Evolutionary conservation across 768 basidiomycete species (phyloP), one percentile per base, ranked within the genome.

Genomic region (Strobilomyces echinocephalus): DNA sequence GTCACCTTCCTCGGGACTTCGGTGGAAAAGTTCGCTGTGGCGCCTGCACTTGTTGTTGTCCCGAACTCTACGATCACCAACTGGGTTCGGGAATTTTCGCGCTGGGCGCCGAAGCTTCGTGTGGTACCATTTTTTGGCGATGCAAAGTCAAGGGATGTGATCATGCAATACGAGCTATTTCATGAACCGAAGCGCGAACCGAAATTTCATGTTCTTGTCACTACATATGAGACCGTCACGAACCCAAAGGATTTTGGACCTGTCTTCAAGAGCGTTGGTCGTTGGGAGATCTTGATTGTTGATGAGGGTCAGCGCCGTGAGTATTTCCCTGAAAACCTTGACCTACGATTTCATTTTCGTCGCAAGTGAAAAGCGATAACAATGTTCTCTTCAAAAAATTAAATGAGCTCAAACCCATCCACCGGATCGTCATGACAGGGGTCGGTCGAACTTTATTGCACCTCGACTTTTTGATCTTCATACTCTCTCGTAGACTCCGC

Each of bases 21-120:
- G 46, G 75, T 76, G 35, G 68, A 73, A 34, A 74, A 77, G 21
- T 82, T 79, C 59, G 62, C 80, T 2, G 84, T 84, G 0, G 86
- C 77, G 50, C 97, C 97, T 4, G 85, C 83, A 35, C 79, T 99
- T 14, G 84, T 99, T 11, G 85, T 97, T 5, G 97, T 98, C 6
- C 97, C 97, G 1, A 97, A 99, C 65, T 95, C 94, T 12, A 97
- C 95, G 0, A 87, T 98, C 58, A 87, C 87, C 6, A 97, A 92
- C 60, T 97, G 95, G 95, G 82, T 95, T 14, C 79, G 97, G 33
- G 97, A 99, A 67, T 92, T 98, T 58, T 86, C 90, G 62, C 82
- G 86, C 54, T 80, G 79, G 74, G 83, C 83, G 1, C 85, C 85
- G 14, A 70, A 73, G 35, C 73, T 87, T 34, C 76, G 84, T 28